Conservation (phyloP, 768 basidiomycete genomes). For the Leucosporidium yakuticum region DNA sequence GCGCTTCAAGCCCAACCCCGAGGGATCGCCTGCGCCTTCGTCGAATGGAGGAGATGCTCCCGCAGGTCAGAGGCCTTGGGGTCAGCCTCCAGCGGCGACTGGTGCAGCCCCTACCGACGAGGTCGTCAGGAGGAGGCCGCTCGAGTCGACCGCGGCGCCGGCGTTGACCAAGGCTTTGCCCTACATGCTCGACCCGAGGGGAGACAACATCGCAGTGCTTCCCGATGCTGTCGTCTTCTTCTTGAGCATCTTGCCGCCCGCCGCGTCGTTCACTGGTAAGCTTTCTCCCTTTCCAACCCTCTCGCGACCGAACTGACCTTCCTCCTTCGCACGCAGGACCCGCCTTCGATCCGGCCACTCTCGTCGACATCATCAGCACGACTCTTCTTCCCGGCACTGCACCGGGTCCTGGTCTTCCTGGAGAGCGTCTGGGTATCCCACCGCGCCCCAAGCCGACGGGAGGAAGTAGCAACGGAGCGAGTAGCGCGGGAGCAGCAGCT, state of each 20-base stretch:
- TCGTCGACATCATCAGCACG: constrained; percentile 33
- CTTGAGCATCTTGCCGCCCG: constrained; percentile 67
- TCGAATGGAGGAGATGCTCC: not conserved
- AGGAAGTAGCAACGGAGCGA: not conserved
- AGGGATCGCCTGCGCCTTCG: constrained; percentile 7
- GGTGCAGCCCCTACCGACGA: not conserved
- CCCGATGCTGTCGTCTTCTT: constrained; percentile 63
- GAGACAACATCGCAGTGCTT: constrained; percentile 44
- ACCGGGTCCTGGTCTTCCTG: constrained; percentile 29
- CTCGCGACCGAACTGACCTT: not conserved
- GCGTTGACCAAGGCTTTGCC: constrained; percentile 39
- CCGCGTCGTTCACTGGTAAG: constrained; percentile 73
- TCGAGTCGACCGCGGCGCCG: constrained; percentile 15
- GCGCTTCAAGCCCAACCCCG: constrained; percentile 2
- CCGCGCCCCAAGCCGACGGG: constrained; percentile 3
- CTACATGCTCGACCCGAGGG: constrained; percentile 47
- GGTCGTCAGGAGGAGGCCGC: not conserved
- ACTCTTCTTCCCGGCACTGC: constrained; percentile 32
- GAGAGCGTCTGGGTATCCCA: constrained; percentile 26
- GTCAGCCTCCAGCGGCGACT: not conserved
- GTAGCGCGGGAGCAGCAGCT: not conserved
- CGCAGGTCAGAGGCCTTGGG: too few species aligned
- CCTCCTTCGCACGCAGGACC: constrained; percentile 8
- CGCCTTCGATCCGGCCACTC: constrained; percentile 24
- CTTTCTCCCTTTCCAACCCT: not conserved